Percentiles rank a stretch among this genome's conserved stretches.
Evolutionary conservation across 2,329 filamentous ascomycete species (phyloP).

Genomic region (Rhynchosporium agropyri): DNA sequence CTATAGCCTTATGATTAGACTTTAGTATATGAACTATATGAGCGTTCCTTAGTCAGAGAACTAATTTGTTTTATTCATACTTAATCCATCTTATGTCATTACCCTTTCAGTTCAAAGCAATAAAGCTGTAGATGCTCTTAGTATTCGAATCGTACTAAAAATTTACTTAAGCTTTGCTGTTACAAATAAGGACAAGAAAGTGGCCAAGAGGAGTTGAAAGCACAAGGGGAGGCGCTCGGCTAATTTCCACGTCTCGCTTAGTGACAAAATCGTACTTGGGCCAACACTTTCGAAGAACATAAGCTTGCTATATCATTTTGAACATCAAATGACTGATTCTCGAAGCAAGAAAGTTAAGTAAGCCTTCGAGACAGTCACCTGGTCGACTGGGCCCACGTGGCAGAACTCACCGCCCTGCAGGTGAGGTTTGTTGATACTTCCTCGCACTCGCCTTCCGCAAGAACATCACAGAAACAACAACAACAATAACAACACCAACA

Average conservation of each 20-base stretch:
- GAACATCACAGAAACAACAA: background rate
- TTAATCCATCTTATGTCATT: too few relatives aligned
- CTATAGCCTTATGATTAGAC: too few relatives aligned
- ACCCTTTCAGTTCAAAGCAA: too few relatives aligned
- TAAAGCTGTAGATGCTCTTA: too few relatives aligned
- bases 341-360: background rate
- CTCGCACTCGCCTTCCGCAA: background rate
- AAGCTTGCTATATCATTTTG: background rate
- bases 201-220: too few relatives aligned
- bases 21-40: too few relatives aligned
- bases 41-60: too few relatives aligned
- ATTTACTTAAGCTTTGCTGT: too few relatives aligned
- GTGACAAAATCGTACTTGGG: background rate
- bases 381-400: conserved; percentile 3
- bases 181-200: too few relatives aligned
- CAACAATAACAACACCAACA: background rate
- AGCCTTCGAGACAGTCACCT: background rate
- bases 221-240: background rate
- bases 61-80: too few relatives aligned
- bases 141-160: too few relatives aligned
- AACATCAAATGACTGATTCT: background rate
- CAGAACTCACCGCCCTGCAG: background rate
- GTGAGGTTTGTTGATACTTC: background rate
- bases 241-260: background rate
- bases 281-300: background rate